Evolutionary conservation across 2,329 filamentous ascomycete genomes (phyloP).

Genomic region (Hyphodiscus sp.): DNA sequence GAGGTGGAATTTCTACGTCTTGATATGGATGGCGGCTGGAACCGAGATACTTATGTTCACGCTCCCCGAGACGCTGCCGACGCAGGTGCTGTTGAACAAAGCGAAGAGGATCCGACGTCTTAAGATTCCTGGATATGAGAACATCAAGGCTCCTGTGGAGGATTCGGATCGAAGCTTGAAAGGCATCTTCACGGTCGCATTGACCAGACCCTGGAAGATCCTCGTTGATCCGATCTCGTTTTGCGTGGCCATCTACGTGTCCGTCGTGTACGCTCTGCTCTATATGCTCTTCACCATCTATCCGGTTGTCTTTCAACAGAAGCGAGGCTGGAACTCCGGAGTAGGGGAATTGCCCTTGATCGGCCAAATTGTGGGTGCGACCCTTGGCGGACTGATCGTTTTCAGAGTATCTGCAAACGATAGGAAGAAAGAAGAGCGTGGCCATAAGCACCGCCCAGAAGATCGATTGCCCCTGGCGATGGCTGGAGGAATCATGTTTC

Average conservation of each 20-base stretch:
- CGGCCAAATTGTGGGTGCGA: conserved; percentile 47
- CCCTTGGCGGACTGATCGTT: conserved; percentile 34
- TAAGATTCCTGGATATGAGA: conserved; percentile 45
- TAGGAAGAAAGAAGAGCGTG: conserved; percentile 28
- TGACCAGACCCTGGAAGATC: conserved; percentile 83
- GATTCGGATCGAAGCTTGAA: conserved; percentile 48
- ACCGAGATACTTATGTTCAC: conserved; percentile 44
- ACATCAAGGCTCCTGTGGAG: conserved; percentile 49
- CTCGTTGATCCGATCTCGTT: conserved; percentile 85
- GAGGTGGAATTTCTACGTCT: conserved; percentile 46
- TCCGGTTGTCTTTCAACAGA: conserved; percentile 26
- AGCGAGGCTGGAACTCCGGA: conserved; percentile 39
- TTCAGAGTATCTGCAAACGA: conserved; percentile 40
- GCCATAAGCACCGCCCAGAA: conserved; percentile 34
- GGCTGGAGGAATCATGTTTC: conserved; percentile 45
- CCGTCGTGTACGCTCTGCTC: conserved; percentile 30
- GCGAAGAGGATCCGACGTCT: conserved; percentile 44
- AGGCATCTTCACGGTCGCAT: conserved; percentile 67
- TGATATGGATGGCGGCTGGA: conserved; percentile 37
- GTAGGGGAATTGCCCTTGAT: conserved; percentile 60
- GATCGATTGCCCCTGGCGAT: conserved; percentile 49
- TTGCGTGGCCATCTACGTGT: conserved; percentile 78
- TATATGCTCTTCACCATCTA: conserved; percentile 30
- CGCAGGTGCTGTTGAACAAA: conserved; percentile 46
- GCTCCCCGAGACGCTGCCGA: conserved; percentile 50